Evolutionary conservation across 2,329 filamentous ascomycete genomes (phyloP), one percentile per base, ranked within the genome.

Genomic region (Juglanconis juglandina): DNA sequence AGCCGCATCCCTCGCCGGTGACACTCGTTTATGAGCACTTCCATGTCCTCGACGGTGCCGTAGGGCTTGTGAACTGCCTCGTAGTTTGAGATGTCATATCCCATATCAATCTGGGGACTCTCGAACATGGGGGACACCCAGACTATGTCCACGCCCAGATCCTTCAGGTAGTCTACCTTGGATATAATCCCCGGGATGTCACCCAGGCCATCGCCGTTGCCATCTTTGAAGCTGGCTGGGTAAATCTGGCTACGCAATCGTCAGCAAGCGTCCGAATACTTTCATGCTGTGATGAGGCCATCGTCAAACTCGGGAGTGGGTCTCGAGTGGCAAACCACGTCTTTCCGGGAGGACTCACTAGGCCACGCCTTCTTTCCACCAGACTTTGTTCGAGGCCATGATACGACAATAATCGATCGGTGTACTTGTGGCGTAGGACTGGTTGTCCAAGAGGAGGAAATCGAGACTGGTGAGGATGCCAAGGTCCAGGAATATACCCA

Each of bases 61-160:
- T 90, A 88, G n/a, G 79, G 77, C 2, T 79, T 74, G 61, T 87
- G 77, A 34, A 89, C 85, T 34, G 75, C 78, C 67, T 84, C 79
- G 64, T 90, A 90, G 69, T 90, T 80, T 2, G 81, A 80, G 54
- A 89, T 82, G 68, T 89, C 87, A 68, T 89, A 89, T 30, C 86
- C 87, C 71, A 76, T 76, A 56, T 77, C 75, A n/a, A 76, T 71
- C 59, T 79, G 76, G 9, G 78, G 78, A 11, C 73, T 53, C 53
- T 58, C 49, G 30, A 24, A 73, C 72, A 49, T 75, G 3, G 73
- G 73, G 5, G 68, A 73, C 8, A 75, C 56, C 81, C 81, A 84
- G 56, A 83, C 69, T 24, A 81, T 76, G 63, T 82, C 79, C 4
- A 80, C 71, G 1, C 83, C 84, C 24, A 81, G 73, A n/a, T 74